A percentile compares a stretch with the other conserved stretches of the same genome.
These are phyloP conservation scores for Ulvella scutata DNA, from an alignment of 139 green algal genomes.

Conservation along the genomic window DNA sequence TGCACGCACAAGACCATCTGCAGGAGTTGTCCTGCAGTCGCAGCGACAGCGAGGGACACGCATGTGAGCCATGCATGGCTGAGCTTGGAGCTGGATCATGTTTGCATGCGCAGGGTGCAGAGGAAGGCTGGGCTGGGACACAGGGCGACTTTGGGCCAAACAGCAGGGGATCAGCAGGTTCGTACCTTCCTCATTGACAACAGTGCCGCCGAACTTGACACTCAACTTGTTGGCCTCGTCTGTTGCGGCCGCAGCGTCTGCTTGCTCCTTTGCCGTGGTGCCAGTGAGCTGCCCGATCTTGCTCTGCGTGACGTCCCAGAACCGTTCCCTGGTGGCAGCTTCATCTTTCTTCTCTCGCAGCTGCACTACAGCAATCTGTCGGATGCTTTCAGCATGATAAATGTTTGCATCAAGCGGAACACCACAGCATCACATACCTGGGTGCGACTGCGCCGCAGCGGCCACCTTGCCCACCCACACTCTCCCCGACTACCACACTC, in stretches of 20 bases:
- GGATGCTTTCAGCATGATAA: not conserved
- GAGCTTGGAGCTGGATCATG: too few relatives aligned
- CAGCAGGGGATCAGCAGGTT: too few relatives aligned
- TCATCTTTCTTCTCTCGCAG: constrained; percentile 81
- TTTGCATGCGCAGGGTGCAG: too few relatives aligned
- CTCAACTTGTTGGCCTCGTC: constrained; percentile 19
- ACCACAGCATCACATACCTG: constrained; percentile 15
- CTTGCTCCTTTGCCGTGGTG: constrained; percentile 64
- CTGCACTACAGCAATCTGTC: constrained; percentile 27
- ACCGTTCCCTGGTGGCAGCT: constrained; percentile 73
- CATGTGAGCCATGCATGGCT: too few relatives aligned
- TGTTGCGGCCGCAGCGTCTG: constrained; percentile 28
- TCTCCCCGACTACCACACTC: too few relatives aligned
- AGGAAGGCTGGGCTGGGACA: too few relatives aligned
- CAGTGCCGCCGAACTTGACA: constrained; percentile 15
- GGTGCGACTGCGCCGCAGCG: too few relatives aligned
- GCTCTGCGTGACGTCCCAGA: constrained; percentile 87
- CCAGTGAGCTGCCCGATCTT: constrained; percentile 93
- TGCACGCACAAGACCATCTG: too few relatives aligned
- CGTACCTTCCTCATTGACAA: not conserved
- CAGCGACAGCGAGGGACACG: too few relatives aligned
- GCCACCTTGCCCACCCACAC: too few relatives aligned
- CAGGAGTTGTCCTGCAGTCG: too few relatives aligned
- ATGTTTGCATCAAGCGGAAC: not conserved
- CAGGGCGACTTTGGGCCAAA: too few relatives aligned